phyloP scores from a whole-genome alignment of 2,329 filamentous ascomycete species.

The Stachybotrys echinatus region DNA sequence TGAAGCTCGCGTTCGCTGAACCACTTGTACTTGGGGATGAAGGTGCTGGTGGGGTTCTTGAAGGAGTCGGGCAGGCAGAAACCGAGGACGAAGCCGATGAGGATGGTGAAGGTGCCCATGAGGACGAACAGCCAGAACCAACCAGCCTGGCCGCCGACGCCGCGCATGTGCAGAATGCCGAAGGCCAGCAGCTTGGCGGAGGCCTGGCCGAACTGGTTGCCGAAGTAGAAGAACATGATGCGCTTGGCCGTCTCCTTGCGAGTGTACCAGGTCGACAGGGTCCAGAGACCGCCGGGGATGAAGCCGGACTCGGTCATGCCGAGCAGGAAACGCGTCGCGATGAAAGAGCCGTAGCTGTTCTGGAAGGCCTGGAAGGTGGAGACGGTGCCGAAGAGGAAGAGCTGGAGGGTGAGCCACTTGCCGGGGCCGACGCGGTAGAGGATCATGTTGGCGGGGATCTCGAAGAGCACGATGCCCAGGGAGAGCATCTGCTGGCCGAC shows the following conservation, averaged over 20 bases:
- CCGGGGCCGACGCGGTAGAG: slow-evolving; percentile 32
- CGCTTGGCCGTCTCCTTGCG: slow-evolving; percentile 45
- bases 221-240: slow-evolving; percentile 51
- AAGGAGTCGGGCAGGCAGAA: slow-evolving; percentile 40
- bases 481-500: slow-evolving; percentile 46
- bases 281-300: slow-evolving; percentile 46
- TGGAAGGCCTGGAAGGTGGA: slow-evolving; percentile 51
- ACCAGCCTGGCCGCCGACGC: slow-evolving; percentile 39
- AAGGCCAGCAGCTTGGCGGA: slow-evolving; percentile 34
- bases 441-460: slow-evolving; percentile 32
- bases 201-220: slow-evolving; percentile 43
- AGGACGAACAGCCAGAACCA: slow-evolving; percentile 54
- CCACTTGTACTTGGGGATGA: slow-evolving; percentile 25
- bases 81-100: slow-evolving; percentile 34
- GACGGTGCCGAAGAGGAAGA: slow-evolving; percentile 48
- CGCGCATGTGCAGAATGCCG: slow-evolving; percentile 44
- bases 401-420: slow-evolving; percentile 47
- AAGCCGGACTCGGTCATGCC: slow-evolving; percentile 50
- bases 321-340: slow-evolving; percentile 45
- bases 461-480: slow-evolving; percentile 41
- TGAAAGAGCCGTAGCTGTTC: slow-evolving; percentile 37
- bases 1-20: slow-evolving; percentile 35
- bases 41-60: slow-evolving; percentile 34
- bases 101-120: slow-evolving; percentile 48
- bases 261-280: slow-evolving; percentile 51